These are phyloP conservation scores for Kwoniella dendrophila DNA, from an alignment of 768 basidiomycete genomes.

Conservation along the genomic window DNA sequence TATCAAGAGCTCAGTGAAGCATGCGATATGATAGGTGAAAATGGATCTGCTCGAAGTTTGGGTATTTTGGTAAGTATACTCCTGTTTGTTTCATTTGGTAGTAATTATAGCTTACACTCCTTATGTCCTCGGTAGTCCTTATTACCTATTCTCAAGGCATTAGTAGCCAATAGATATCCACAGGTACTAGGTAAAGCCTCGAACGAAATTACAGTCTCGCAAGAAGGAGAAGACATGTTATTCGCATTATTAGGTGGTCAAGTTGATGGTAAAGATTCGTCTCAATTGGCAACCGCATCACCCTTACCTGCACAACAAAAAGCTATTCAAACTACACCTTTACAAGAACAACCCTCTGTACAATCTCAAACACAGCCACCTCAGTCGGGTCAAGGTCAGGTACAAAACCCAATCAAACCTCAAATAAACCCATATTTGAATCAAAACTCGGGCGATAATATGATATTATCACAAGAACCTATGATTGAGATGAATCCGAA, in stretches of 20 bases:
- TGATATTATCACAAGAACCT: conserved; percentile 5
- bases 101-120: background rate
- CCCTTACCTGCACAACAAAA: no score
- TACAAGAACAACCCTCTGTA: no score
- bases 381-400: background rate
- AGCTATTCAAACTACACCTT: background rate
- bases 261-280: conserved; percentile 24
- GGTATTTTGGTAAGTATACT: conserved; percentile 38
- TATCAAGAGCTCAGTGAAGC: conserved; percentile 43
- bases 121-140: conserved; percentile 19
- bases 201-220: conserved; percentile 12
- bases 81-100: background rate
- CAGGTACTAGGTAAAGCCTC: conserved; percentile 30
- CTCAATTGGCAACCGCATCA: background rate
- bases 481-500: conserved; percentile 24
- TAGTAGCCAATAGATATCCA: conserved; percentile 44
- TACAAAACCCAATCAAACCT: conserved; percentile 4
- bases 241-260: conserved; percentile 48
- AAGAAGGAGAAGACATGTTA: conserved; percentile 49
- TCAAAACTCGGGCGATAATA: background rate
- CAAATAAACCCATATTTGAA: conserved; percentile 7
- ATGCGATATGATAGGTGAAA: conserved; percentile 44
- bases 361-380: background rate
- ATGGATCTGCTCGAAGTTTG: conserved; percentile 34
- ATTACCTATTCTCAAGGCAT: conserved; percentile 35